Evolutionary conservation across 495 filamentous ascomycete genomes (phyloP), one percentile per base, ranked within the genome.

Genomic region (Daldinia decipiens): DNA sequence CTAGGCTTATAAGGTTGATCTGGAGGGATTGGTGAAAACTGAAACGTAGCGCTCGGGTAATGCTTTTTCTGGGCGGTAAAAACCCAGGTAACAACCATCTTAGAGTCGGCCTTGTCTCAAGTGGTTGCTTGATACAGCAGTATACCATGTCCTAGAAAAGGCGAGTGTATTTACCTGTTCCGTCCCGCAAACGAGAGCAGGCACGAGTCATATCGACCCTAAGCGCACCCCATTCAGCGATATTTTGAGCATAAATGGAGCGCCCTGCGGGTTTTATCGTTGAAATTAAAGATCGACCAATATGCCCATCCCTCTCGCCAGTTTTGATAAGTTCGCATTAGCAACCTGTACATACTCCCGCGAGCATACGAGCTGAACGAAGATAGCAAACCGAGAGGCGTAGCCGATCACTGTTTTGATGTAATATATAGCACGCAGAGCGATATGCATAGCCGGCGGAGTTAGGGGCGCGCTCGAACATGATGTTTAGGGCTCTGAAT

Each of bases 381-480:
- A 59, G 45, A 53, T 40, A 21, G 39, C 27, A 52, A 31, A 61
- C 5, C 32, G 27, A 31, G 12, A 26, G 29, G 40, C 24, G 65
- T 40, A 24, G 38, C 27, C 43, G 53, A 51, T 29, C 6, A 55
- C 24, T 27, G 13, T 57, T 51, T 61, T 61, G 26, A 4, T 52
- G 57, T 54, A 68, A 47, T 68, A 72, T 68, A 71, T 71, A 64
- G 59, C 34, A 13, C 55, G 50, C 26, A 36, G 47, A 60, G 57
- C 57, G 50, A 62, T 19, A 73, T 73, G 70, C 70, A 73, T 73
- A 73, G 70, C 70, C 61, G 29, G 62, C n/a, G 70, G 62, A 62
- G 65, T 73, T 65, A 43, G 53, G 32, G 62, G 57, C 15, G 26
- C 45, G 26, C 45, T 47, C 38, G 50, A 52, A 50, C 26, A 54